These are phyloP conservation scores for Prunella vulgaris DNA, from an alignment of 257 asterid genomes.

Conservation along the genomic window DNA sequence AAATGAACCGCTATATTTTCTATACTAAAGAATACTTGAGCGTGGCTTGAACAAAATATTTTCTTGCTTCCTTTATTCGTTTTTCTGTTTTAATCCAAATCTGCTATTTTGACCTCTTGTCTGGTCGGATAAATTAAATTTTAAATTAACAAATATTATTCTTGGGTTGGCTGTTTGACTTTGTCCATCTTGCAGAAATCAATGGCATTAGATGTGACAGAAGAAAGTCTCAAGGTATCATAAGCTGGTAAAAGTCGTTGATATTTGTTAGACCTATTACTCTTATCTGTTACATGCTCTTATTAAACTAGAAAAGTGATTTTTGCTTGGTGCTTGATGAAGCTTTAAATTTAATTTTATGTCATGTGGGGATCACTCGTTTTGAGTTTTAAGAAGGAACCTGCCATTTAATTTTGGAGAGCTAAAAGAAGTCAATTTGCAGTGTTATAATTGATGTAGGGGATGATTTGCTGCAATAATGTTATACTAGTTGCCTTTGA, in stretches of 20 bases:
- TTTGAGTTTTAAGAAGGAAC: neutral
- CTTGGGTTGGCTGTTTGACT: conserved; percentile 29
- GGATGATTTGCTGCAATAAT: neutral
- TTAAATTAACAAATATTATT: conserved; percentile 8
- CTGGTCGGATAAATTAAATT: neutral
- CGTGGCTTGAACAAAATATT: neutral
- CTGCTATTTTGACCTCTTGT: neutral
- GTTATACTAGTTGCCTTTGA: neutral
- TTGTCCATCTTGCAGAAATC: conserved; percentile 71
- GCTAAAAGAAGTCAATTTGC: neutral
- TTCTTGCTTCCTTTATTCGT: neutral
- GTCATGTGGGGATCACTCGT: neutral
- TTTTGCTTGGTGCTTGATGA: neutral
- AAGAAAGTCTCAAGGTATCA: conserved; percentile 84
- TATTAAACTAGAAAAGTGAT: conserved; percentile 1
- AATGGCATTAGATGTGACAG: conserved; percentile 72
- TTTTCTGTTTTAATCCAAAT: neutral
- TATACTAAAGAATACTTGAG: neutral
- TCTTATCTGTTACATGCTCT: neutral
- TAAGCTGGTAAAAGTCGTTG: conserved; percentile 17
- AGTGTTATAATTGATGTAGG: neutral
- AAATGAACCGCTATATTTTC: neutral
- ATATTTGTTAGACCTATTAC: conserved; percentile 7
- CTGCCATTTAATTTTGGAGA: neutral
- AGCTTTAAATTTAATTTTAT: neutral